Conservation (phyloP, 1,284 basidiomycete species). For the Melampsora abietis-canadensis region DNA sequence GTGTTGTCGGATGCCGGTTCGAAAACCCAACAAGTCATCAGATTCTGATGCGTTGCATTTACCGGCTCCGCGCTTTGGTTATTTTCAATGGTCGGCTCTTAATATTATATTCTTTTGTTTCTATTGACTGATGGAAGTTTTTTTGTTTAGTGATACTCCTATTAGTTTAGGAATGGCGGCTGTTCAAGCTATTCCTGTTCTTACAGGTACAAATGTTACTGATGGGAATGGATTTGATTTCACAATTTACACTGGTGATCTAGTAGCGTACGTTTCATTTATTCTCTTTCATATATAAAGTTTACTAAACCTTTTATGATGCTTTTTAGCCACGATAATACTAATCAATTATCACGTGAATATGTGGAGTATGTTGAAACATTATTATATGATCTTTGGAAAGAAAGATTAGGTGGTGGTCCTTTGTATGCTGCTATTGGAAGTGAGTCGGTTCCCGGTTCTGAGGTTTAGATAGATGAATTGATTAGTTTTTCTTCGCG, state of each 20-base stretch:
- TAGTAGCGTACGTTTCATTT: conserved; percentile 61
- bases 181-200: conserved; percentile 65
- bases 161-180: conserved; percentile 64
- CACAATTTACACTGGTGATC: conserved; percentile 70
- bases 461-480: too few species aligned
- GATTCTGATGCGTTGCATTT: conserved; percentile 58
- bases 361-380: conserved; percentile 60
- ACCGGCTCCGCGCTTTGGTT: conserved; percentile 65
- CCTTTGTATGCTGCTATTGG: conserved; percentile 68
- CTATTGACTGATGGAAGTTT: not conserved
- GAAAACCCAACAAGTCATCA: conserved; percentile 59
- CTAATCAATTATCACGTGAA: conserved; percentile 64
- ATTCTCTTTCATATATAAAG: not conserved
- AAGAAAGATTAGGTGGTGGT: conserved; percentile 62
- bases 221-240: conserved; percentile 62
- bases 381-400: conserved; percentile 63
- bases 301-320: not conserved
- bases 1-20: conserved; percentile 66
- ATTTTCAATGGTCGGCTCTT: conserved; percentile 60
- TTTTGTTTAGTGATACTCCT: conserved; percentile 63
- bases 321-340: conserved; percentile 59
- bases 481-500: not conserved
- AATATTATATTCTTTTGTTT: too few species aligned
- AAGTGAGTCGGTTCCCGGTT: conserved; percentile 50
- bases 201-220: conserved; percentile 61